phyloP scores from a whole-genome alignment of 441 rosid species.

The Omphalea diandra region DNA sequence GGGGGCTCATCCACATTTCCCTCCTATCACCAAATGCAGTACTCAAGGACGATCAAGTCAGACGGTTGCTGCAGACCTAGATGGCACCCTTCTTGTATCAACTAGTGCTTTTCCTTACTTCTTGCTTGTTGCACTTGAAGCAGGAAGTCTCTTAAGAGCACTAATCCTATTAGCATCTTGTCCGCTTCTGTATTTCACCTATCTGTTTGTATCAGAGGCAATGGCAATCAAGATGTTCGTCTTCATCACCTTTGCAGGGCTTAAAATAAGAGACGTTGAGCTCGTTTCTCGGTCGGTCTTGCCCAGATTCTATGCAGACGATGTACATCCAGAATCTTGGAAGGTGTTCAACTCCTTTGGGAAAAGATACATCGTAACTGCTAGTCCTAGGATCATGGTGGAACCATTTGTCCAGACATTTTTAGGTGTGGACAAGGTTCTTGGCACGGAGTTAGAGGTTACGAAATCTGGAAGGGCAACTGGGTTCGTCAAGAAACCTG shows the following conservation, averaged over 20 bases:
- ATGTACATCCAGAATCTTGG: conserved; percentile 85
- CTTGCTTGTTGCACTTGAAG: conserved; percentile 85
- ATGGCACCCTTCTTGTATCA: conserved; percentile 81
- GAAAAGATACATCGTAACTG: conserved; percentile 64
- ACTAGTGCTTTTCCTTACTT: conserved; percentile 79
- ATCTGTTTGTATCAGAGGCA: conserved; percentile 66
- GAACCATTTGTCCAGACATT: conserved; percentile 72
- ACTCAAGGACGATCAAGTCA: conserved; percentile 61
- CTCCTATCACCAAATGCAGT: conserved; percentile 47
- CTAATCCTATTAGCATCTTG: conserved; percentile 55
- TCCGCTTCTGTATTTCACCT: conserved; percentile 66
- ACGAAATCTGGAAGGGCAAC: conserved; percentile 72
- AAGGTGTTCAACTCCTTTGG: conserved; percentile 76
- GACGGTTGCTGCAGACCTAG: conserved; percentile 75
- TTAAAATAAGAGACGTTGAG: conserved; percentile 66
- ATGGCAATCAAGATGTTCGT: conserved; percentile 57
- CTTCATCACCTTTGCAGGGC: conserved; percentile 68
- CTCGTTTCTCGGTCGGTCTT: conserved; percentile 75
- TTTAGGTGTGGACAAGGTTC: conserved; percentile 75
- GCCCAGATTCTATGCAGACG: conserved; percentile 80
- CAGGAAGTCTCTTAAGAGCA: conserved; percentile 78
- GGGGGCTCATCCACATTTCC: conserved; percentile 56
- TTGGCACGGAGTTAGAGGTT: conserved; percentile 75
- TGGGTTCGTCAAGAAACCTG: conserved; percentile 65
- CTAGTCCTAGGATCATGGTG: conserved; percentile 77